Evolutionary conservation across 2,329 filamentous ascomycete species (phyloP), one percentile per base, ranked within the genome.

Genomic region (Nemania abortiva): DNA sequence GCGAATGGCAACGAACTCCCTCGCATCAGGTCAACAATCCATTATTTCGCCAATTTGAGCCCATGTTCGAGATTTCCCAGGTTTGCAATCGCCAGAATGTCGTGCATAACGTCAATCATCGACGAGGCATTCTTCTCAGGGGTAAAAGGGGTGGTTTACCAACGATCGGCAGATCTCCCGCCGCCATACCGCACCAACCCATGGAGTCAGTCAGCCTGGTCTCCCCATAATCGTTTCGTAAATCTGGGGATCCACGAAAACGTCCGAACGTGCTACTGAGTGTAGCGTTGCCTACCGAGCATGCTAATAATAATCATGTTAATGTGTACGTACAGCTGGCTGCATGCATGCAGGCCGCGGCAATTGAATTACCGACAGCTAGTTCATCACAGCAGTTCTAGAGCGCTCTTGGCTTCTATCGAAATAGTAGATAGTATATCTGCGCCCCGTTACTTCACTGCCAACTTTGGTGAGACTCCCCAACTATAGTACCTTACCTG

Each of bases 201-300:
- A 31, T 20, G 37, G 24, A 49, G 63, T 34, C 54, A 27, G 37
- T 49, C 54, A 42, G 47, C 39, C 39, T 65, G 37, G 54, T 52
- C 34, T 56, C 27, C 42, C 39, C 47, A 57, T 60, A 37, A n/a
- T 27, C 52, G 69, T 71, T 71, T 69, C 66, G 69, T 65, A 71
- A 66, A 69, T 70, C 69, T 47, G 69, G 66, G 66, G 69, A 61
- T 61, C 54, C 20, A 39, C n/a, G 27, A 64, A 60, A 55, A 18
- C 50, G 50, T 45, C 68, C 64, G 50, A 55, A 61, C 62, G 53
- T 15, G 61, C 39, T 20, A 55, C 15, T 11, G 11, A 18, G 39
- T 2, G 39, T 42, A 37, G 42, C 34, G 42, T 18, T 37, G 57
- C 31, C 50, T 7, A 24, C 31, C 6, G 6, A 29, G 29, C 13